Evolutionary conservation across 2,329 filamentous ascomycete species (phyloP).

Genomic region (Ophiocordyceps camponoti-floridani): DNA sequence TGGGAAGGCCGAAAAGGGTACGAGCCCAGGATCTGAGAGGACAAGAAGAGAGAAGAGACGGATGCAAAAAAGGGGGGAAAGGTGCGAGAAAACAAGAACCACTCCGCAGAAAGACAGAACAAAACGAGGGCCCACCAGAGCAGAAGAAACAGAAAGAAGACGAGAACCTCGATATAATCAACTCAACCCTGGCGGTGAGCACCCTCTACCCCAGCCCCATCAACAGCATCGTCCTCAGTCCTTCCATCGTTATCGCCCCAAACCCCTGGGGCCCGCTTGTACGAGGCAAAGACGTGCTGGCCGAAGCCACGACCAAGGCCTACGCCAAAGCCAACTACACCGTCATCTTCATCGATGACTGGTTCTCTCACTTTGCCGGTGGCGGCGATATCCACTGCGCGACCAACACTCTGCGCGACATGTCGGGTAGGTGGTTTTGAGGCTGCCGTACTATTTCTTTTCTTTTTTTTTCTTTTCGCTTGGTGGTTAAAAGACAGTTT

Average conservation of each 20-base stretch:
- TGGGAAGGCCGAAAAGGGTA: too few species aligned
- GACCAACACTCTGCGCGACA: neutral
- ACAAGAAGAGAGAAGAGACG: too few species aligned
- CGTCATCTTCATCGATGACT: neutral
- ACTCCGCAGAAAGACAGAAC: too few species aligned
- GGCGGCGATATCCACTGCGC: neutral
- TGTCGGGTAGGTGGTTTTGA: neutral
- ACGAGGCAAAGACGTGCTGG: neutral
- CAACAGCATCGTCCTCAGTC: neutral
- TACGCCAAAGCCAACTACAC: neutral
- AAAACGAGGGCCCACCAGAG: neutral
- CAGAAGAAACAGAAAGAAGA: neutral
- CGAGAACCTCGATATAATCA: neutral
- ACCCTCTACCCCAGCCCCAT: neutral
- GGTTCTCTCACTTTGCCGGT: neutral
- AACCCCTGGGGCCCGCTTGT: neutral
- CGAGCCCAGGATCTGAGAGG: too few species aligned
- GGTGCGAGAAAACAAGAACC: too few species aligned
- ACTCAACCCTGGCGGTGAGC: neutral
- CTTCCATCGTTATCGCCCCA: neutral
- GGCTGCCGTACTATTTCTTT: neutral
- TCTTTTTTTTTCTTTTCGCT: too few species aligned
- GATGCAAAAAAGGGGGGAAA: too few species aligned
- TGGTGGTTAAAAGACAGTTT: too few species aligned
- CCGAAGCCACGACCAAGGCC: neutral